These are phyloP conservation scores for Ganoderma sp. DNA, from an alignment of 1,284 basidiomycete species.

Conservation along the genomic window DNA sequence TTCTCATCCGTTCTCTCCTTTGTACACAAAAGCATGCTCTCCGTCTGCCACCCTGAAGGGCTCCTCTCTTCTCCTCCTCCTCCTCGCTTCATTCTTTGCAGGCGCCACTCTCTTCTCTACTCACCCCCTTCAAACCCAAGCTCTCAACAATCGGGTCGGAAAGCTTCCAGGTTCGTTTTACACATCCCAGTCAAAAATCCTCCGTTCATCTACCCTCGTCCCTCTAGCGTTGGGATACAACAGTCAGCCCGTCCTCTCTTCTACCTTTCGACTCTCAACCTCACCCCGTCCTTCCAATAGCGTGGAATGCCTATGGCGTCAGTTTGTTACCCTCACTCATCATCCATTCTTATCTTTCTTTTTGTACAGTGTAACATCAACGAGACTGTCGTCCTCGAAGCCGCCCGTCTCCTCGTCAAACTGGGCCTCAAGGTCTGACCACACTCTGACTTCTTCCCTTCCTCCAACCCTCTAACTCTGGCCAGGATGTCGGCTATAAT, in stretches of 20 bases:
- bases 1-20: background rate
- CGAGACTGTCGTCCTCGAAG: conserved; percentile 43
- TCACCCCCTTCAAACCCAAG: conserved; percentile 15
- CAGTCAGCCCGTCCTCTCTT: conserved; percentile 33
- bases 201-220: background rate
- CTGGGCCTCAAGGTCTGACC: conserved; percentile 40
- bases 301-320: conserved; percentile 45
- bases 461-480: background rate
- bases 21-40: background rate
- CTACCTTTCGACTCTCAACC: background rate
- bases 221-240: conserved; percentile 42
- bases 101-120: conserved; percentile 20
- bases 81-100: conserved; percentile 23
- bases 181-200: background rate
- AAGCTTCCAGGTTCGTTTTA: conserved; percentile 21
- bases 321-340: background rate
- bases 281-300: conserved; percentile 23
- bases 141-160: conserved; percentile 21
- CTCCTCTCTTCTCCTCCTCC: conserved; percentile 18
- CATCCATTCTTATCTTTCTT: background rate
- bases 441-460: background rate
- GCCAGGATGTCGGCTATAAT: conserved; percentile 43
- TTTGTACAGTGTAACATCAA: conserved; percentile 45
- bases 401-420: conserved; percentile 43
- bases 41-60: conserved; percentile 15